These are phyloP conservation scores for Gossypium gossypioides DNA, from an alignment of 441 rosid species.

Conservation along the genomic window DNA sequence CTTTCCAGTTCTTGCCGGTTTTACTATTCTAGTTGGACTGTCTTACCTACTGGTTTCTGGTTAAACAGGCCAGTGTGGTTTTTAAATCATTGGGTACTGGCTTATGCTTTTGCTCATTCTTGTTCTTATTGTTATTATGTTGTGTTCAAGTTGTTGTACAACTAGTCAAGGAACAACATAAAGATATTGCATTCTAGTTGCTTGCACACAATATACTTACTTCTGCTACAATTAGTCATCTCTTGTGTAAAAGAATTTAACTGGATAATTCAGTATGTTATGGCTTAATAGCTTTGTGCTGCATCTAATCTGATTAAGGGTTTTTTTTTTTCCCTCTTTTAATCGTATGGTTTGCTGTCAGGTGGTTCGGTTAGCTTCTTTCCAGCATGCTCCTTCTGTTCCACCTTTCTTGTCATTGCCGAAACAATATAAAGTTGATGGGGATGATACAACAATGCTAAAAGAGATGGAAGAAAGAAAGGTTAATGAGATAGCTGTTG, in stretches of 20 bases:
- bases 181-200: not conserved
- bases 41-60: no score
- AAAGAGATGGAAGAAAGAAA: conserved; percentile 68
- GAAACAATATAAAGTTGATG: conserved; percentile 72
- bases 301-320: not conserved
- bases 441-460: conserved; percentile 47
- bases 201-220: not conserved
- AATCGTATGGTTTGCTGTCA: conserved; percentile 22
- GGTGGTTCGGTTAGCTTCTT: conserved; percentile 98
- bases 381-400: conserved; percentile 91
- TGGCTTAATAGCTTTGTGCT: not conserved
- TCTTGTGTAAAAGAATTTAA: not conserved
- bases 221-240: not conserved
- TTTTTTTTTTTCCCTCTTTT: not conserved
- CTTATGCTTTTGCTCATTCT: not conserved
- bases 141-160: not conserved
- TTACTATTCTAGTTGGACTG: no score
- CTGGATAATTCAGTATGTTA: not conserved
- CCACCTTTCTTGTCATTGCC: conserved; percentile 87
- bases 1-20: no score
- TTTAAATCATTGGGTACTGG: not conserved
- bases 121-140: not conserved
- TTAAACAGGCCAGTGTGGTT: no score
- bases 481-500: conserved; percentile 88
- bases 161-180: not conserved